Percentiles rank a stretch among this genome's conserved stretches.
Evolutionary conservation across 768 basidiomycete genomes (phyloP).

Genomic region (Suillus placidus): DNA sequence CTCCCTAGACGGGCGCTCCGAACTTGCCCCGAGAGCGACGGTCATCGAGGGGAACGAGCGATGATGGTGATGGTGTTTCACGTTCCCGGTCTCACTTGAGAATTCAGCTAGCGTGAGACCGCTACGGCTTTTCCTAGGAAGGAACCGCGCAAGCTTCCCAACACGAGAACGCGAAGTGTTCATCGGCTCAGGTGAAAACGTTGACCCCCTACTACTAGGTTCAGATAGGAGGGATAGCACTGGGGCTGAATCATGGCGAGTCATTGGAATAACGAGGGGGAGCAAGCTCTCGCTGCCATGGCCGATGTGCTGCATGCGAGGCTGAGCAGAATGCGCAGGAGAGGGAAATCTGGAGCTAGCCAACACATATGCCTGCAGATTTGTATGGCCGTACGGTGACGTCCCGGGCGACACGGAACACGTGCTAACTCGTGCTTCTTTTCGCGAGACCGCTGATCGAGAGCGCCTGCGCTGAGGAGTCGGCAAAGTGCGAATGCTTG

Average conservation of each 20-base stretch:
- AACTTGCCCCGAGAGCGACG: neutral
- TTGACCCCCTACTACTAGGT: slow-evolving; percentile 15
- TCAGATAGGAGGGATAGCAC: slow-evolving; percentile 29
- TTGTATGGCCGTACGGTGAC: slow-evolving; percentile 36
- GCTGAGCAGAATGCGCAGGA: slow-evolving; percentile 32
- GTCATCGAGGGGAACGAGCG: slow-evolving; percentile 26
- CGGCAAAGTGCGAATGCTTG: slow-evolving; percentile 16
- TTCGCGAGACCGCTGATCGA: slow-evolving; percentile 36
- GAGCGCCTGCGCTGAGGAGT: slow-evolving; percentile 37
- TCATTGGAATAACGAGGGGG: slow-evolving; percentile 16
- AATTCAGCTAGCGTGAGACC: slow-evolving; percentile 30
- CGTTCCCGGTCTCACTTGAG: slow-evolving; percentile 29
- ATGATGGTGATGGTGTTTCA: slow-evolving; percentile 28
- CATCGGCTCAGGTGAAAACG: slow-evolving; percentile 28
- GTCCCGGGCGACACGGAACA: slow-evolving; percentile 27
- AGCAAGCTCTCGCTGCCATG: slow-evolving; percentile 32
- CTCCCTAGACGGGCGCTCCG: slow-evolving; percentile 27
- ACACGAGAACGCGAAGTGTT: slow-evolving; percentile 11
- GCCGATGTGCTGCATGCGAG: slow-evolving; percentile 26
- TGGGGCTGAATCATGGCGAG: slow-evolving; percentile 5
- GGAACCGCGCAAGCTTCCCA: slow-evolving; percentile 30
- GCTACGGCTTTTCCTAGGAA: slow-evolving; percentile 37
- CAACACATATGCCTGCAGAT: slow-evolving; percentile 30
- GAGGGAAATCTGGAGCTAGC: slow-evolving; percentile 29
- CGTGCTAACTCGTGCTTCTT: slow-evolving; percentile 28